Conservation (phyloP, 345 rosid genomes). For the Odontarrhena argentea region DNA sequence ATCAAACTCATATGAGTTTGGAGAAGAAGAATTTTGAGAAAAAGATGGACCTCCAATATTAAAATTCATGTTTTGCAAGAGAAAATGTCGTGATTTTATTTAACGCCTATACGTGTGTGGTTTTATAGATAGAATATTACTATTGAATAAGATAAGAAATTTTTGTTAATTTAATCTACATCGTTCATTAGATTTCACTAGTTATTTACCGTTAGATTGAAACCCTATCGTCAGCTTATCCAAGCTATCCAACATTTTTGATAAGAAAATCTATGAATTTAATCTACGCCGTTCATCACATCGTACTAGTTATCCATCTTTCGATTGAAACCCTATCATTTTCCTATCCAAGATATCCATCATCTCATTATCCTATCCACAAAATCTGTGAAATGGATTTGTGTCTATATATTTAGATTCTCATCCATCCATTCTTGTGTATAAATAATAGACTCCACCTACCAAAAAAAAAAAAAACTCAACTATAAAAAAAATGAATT, state of each 20-base stretch:
- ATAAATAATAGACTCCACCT: neutral
- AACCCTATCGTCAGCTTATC: neutral
- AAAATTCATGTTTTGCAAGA: neutral
- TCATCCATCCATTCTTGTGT: neutral
- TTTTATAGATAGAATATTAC: neutral
- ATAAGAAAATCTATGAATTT: neutral
- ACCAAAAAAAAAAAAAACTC: no score
- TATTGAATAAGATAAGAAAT: neutral
- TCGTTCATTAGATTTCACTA: neutral
- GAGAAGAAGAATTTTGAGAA: neutral
- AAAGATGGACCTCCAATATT: neutral
- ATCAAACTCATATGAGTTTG: neutral
- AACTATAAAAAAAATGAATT: no score
- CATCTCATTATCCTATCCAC: no score
- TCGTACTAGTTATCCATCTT: neutral
- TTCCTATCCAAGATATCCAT: no score
- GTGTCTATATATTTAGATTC: no score
- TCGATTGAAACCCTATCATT: neutral
- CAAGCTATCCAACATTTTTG: neutral
- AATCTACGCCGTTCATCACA: neutral
- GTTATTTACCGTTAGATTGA: neutral
- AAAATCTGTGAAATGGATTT: no score
- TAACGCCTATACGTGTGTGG: neutral
- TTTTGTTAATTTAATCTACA: neutral
- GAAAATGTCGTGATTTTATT: neutral